Conservation (phyloP, 2,329 filamentous ascomycete genomes). For the Cladosporium cucumerinum region DNA sequence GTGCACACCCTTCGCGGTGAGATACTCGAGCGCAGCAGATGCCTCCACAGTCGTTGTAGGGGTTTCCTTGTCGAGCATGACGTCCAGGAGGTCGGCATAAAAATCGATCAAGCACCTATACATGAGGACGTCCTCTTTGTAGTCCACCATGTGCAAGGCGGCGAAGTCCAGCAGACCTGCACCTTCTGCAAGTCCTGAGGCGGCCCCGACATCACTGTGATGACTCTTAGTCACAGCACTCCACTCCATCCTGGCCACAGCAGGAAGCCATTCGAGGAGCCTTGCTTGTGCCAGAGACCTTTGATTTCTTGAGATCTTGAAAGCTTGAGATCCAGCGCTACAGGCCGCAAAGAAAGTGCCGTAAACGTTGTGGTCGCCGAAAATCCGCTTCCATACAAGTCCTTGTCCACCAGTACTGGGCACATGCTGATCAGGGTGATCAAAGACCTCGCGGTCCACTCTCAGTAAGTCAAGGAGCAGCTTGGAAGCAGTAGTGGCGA, state of each 20-base stretch:
- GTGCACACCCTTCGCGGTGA: constrained; percentile 52
- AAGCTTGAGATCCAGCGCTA: constrained; percentile 40
- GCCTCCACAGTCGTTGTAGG: not conserved
- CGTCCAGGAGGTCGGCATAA: constrained; percentile 52
- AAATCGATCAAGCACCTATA: constrained; percentile 59
- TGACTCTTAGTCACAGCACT: constrained; percentile 51
- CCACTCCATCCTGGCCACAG: constrained; percentile 55
- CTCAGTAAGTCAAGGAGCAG: constrained; percentile 53
- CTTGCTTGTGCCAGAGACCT: constrained; percentile 60
- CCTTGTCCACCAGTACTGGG: constrained; percentile 42
- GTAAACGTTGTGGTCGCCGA: constrained; percentile 59
- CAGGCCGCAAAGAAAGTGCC: constrained; percentile 55
- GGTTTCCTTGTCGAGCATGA: constrained; percentile 23
- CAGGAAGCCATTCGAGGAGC: constrained; percentile 56
- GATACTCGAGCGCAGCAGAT: constrained; percentile 47
- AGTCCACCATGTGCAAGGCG: constrained; percentile 54
- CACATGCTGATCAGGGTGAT: constrained; percentile 22
- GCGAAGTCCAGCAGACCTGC: constrained; percentile 54
- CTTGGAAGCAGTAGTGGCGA: constrained; percentile 53
- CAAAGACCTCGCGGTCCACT: constrained; percentile 43
- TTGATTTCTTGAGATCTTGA: constrained; percentile 47
- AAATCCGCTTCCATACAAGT: constrained; percentile 60
- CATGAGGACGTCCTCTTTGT: constrained; percentile 56
- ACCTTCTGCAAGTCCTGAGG: constrained; percentile 33
- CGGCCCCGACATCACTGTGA: constrained; percentile 49